Evolutionary conservation across 2,329 filamentous ascomycete species (phyloP).

Genomic region (Diaporthe australafricana): DNA sequence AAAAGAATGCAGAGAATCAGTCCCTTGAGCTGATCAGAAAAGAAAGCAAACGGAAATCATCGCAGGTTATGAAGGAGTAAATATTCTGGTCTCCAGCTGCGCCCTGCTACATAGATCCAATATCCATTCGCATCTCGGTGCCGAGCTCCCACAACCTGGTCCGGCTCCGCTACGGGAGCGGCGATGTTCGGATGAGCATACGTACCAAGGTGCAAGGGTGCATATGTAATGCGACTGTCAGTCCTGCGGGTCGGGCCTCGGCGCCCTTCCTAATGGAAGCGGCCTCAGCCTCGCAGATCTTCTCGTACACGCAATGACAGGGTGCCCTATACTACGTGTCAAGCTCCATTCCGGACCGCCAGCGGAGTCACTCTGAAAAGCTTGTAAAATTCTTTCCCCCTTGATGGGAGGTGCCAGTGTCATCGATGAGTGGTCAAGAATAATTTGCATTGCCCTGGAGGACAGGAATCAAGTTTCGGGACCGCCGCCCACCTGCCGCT

Average conservation of each 20-base stretch:
- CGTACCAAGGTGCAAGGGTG: not conserved
- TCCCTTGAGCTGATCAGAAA: not conserved
- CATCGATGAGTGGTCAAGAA: not conserved
- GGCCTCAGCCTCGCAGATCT: not conserved
- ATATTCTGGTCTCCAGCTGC: too few species aligned
- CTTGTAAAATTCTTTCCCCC: not conserved
- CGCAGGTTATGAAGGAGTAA: too few species aligned
- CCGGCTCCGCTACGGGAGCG: not conserved
- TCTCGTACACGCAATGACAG: constrained; percentile 1
- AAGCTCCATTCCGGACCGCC: not conserved
- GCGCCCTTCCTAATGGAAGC: not conserved
- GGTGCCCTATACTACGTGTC: not conserved
- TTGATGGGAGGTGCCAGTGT: not conserved
- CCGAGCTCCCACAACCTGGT: not conserved
- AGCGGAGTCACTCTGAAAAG: not conserved
- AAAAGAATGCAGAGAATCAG: not conserved
- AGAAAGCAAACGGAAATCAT: too few species aligned
- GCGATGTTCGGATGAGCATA: not conserved
- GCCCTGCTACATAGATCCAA: not conserved
- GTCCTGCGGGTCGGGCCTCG: not conserved
- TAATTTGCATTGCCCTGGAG: too few species aligned
- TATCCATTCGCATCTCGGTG: not conserved
- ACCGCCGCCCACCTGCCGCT: constrained; percentile 7
- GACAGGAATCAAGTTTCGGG: not conserved
- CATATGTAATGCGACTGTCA: not conserved